Conservation (phyloP, 352 stramenopile genomes). For the Globisporangium takayamanum region DNA sequence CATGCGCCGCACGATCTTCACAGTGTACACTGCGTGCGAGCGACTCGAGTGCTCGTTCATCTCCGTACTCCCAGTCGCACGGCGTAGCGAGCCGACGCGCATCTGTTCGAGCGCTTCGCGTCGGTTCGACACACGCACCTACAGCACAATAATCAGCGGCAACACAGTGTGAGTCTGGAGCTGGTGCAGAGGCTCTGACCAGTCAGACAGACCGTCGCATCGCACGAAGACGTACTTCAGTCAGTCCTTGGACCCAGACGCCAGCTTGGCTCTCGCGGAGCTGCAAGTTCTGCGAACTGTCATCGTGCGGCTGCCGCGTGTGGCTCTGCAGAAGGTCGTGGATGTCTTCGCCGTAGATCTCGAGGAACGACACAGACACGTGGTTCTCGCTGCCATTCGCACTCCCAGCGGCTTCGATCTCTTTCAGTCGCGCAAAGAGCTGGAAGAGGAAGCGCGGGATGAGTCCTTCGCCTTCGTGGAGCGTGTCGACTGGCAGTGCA, state of each 20-base stretch:
- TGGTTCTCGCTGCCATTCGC: constrained; percentile 19
- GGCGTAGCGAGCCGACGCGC: constrained; percentile 55
- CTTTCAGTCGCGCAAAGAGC: constrained; percentile 48
- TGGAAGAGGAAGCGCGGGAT: constrained; percentile 84
- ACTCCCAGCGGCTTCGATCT: constrained; percentile 17
- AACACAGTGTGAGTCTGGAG: background rate
- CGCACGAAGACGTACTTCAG: constrained; percentile 29
- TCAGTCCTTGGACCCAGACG: constrained; percentile 76
- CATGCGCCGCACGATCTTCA: constrained; percentile 71
- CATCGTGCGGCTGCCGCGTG: constrained; percentile 18
- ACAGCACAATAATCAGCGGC: background rate
- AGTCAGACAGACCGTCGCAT: background rate
- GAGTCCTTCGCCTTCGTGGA: constrained; percentile 60
- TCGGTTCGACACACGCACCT: constrained; percentile 50
- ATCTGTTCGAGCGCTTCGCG: constrained; percentile 76
- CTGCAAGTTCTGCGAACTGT: constrained; percentile 46
- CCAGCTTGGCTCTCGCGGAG: constrained; percentile 63
- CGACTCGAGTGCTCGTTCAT: constrained; percentile 88
- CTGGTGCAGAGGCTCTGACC: too few species aligned
- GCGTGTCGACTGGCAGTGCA: constrained; percentile 4
- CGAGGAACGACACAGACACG: constrained; percentile 87
- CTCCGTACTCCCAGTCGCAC: constrained; percentile 79
- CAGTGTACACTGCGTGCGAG: constrained; percentile 80
- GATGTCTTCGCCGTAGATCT: constrained; percentile 98
- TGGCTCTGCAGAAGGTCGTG: constrained; percentile 87